Percentiles rank a stretch among this genome's conserved stretches.
phyloP scores from a whole-genome alignment of 352 stramenopile species.

The Globisporangium acanthophoron region DNA sequence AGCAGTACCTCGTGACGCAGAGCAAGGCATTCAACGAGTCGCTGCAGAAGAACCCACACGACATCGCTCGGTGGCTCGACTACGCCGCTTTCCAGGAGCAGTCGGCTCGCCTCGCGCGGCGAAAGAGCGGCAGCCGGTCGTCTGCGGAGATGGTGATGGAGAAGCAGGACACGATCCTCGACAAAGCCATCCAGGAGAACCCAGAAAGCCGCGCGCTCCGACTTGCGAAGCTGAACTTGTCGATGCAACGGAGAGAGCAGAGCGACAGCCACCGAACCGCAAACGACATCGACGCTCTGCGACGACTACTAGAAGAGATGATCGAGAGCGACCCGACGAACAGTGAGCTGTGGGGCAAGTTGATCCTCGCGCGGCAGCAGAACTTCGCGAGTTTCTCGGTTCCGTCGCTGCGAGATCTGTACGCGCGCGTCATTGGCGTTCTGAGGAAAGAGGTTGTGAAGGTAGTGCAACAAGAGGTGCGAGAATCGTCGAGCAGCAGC shows the following conservation, averaged over 20 bases:
- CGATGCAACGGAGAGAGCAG: conserved; percentile 13
- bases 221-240: conserved; percentile 47
- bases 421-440: conserved; percentile 53
- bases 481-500: neutral
- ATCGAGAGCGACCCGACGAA: conserved; percentile 44
- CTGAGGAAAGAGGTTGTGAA: conserved; percentile 28
- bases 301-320: conserved; percentile 41
- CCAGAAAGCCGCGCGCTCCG: conserved; percentile 39
- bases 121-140: conserved; percentile 8
- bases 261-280: conserved; percentile 1
- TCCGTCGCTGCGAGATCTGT: conserved; percentile 58
- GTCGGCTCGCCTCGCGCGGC: conserved; percentile 29
- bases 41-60: conserved; percentile 29
- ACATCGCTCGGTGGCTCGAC: conserved; percentile 56
- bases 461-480: conserved; percentile 7
- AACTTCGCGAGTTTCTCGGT: conserved; percentile 74
- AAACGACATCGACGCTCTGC: conserved; percentile 24
- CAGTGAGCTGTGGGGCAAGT: conserved; percentile 45
- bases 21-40: conserved; percentile 46
- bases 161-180: conserved; percentile 62
- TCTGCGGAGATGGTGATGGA: conserved; percentile 34
- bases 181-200: conserved; percentile 46
- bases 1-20: conserved; percentile 51
- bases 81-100: conserved; percentile 77
- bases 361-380: conserved; percentile 44